phyloP scores from a whole-genome alignment of 495 filamentous ascomycete genomes.

The Trypethelium eluteriae region DNA sequence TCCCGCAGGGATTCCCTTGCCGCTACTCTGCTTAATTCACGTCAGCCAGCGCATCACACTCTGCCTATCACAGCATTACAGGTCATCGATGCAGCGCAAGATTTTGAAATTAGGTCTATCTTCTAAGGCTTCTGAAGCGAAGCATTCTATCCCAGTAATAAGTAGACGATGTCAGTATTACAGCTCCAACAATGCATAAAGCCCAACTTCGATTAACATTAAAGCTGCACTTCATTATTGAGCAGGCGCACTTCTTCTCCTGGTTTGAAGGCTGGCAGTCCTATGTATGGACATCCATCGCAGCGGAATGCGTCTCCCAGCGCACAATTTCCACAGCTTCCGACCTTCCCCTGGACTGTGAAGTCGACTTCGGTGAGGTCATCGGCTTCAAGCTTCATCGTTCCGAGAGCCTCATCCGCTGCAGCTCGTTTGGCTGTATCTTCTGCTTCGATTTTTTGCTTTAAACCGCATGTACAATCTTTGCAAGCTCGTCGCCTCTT shows the following conservation, averaged over 20 bases:
- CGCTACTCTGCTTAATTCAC: not conserved
- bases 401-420: constrained; percentile 53
- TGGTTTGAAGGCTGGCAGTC: constrained; percentile 89
- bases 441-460: constrained; percentile 68
- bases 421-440: constrained; percentile 59
- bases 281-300: constrained; percentile 82
- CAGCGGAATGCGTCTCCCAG: constrained; percentile 84
- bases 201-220: constrained; percentile 1
- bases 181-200: not conserved
- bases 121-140: not conserved
- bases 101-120: not conserved
- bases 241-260: constrained; percentile 85
- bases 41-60: not conserved
- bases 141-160: not conserved
- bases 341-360: constrained; percentile 89
- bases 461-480: constrained; percentile 92
- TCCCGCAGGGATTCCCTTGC: constrained; percentile 4
- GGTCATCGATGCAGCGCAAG: not conserved
- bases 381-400: constrained; percentile 64
- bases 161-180: not conserved
- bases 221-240: constrained; percentile 83
- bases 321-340: constrained; percentile 86
- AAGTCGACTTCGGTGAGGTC: constrained; percentile 89
- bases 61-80: not conserved
- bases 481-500: constrained; percentile 91